Evolutionary conservation across 2,329 filamentous ascomycete genomes (phyloP).

Genomic region (Alternaria sp.): DNA sequence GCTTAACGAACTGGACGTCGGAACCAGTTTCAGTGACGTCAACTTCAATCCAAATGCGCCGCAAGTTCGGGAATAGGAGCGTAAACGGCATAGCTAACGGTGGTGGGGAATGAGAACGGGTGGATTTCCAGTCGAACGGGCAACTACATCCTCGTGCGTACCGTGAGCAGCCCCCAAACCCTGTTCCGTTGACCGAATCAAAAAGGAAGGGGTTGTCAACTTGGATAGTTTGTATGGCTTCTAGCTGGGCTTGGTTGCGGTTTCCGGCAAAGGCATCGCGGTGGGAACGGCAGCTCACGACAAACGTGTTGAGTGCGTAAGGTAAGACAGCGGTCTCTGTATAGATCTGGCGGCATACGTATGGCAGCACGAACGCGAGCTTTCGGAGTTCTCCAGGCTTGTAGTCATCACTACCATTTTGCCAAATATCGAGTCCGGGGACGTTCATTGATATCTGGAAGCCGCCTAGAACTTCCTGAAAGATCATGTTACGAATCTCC

Average conservation of each 20-base stretch:
- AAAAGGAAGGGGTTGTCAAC: not conserved
- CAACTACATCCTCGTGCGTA: not conserved
- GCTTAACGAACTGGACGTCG: not conserved
- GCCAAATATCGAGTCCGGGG: not conserved
- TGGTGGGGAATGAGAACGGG: not conserved
- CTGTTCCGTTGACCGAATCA: not conserved
- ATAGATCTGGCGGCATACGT: not conserved
- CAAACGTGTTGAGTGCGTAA: not conserved
- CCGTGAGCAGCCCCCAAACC: not conserved
- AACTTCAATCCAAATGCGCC: not conserved
- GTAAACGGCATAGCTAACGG: not conserved
- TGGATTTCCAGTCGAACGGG: not conserved
- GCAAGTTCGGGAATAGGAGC: not conserved
- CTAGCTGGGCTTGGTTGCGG: not conserved
- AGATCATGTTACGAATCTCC: not conserved
- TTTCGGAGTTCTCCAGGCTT: not conserved
- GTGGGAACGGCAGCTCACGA: not conserved
- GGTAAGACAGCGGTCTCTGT: not conserved
- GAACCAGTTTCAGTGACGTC: not conserved
- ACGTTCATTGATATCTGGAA: not conserved
- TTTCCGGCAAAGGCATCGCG: not conserved
- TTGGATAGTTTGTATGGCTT: not conserved
- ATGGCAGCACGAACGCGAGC: not conserved
- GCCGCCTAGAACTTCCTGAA: not conserved
- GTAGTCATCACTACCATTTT: not conserved